Base-by-base conservation (phyloP, 2,329 filamentous ascomycete species). In the Fusarium miscanthi region DNA sequence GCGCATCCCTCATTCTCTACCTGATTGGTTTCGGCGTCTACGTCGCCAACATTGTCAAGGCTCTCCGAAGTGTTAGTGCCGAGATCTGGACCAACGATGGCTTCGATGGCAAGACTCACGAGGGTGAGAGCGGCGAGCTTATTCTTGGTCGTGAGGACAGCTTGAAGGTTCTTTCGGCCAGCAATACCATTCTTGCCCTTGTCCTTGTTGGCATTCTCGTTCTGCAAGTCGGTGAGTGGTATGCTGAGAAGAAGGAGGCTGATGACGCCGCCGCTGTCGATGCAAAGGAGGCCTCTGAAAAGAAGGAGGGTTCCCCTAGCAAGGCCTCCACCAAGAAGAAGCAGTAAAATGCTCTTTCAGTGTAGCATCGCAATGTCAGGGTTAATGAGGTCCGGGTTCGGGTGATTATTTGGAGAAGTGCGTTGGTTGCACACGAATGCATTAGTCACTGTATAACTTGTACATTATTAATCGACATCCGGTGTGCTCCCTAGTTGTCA, bases 161-260 rank as follows among this genome's bases (percentile, higher is more conserved):
- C 78, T 84, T 99, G 77, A 93, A 94, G 85, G 95, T 99, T 21
- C 86, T 98, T 77, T 91, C 94, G 37, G 96, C 96, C 12, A 97
- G 94, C 82, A 97, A 99, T 83, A 98, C 96, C 6, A 99, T 99
- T 80, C 84, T 98, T 63, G 96, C 95, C 40, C 88, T 99, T 48
- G 94, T 99, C 35, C 84, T 99, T 59, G 91, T 98, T 6, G 96
- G 96, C 9, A 93, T 99, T 14, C 81, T 99, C 73, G 93, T 98
- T 38, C 84, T 99, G 79, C 96, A 99, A 89, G 94, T 94, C 25
- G 96, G 96, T 16, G 94, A 98, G 87, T 98, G 95, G 96, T 99
- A 99, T 84, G 96, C 96, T 31, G 95, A 98, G 88, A 89, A 93
- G 80, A 97, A 97, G 85, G 95, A 98, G 83, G 87, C 88, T 78